Base-by-base conservation (phyloP, 768 basidiomycete species). In the Kwoniella mangroviensis region DNA sequence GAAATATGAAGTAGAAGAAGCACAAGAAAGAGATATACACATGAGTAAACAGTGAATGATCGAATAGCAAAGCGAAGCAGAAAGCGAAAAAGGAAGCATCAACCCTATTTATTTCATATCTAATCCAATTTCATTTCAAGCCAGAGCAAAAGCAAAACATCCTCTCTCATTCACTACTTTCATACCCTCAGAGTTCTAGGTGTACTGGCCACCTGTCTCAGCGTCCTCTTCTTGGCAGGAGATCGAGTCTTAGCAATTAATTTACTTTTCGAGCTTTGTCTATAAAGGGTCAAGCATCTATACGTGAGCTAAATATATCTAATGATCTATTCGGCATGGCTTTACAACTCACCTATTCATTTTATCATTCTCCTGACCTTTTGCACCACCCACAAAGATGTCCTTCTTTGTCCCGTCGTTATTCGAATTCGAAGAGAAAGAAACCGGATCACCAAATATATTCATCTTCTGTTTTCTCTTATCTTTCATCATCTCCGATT, bases 151-250 rank as follows among this genome's bases (percentile, higher is more conserved):
- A 34, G 21, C n/a, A 34, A 34, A 34, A 7, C 34, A 34, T 34
- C 34, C 34, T 34, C 34, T 34, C 34, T 34, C 34, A 7, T 34
- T 34, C 34, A 34, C 34, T 34, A 34, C 5, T 34, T 34, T 69
- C 56, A 69, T 19, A 69, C 34, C 12, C 68, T 45, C 24, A 69
- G 42, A 15, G 45, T 24, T 58, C 55, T 62, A 22, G 68, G 68
- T 45, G 63, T 61, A 59, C 68, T 69, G 42, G 49, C 68, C 15
- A 51, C 68, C 22, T 69, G 68, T 41, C 68, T 57, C 55, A 60
- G 43, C 13, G 42, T 54, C 24, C 61, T 43, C 26, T 52, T 56
- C 55, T 64, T 69, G n/a, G 40, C 51, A 28, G 66, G 66, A 13
- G 58, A 55, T 56, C 54, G 51, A 65, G 45, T 52, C 51, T 65